phyloP scores from a whole-genome alignment of 1,284 basidiomycete species.

The Malassezia globosa region DNA sequence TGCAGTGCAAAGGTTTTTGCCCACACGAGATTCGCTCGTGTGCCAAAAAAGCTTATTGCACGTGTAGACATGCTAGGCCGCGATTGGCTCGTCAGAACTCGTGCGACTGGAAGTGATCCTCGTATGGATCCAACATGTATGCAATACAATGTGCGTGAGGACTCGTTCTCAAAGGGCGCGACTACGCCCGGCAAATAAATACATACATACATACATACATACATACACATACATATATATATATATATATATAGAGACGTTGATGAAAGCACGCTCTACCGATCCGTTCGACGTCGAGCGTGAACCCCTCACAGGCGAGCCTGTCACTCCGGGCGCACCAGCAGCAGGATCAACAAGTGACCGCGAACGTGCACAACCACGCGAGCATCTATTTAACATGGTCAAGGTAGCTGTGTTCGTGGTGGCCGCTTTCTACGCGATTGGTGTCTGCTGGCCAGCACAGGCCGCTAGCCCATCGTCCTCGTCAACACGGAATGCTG shows the following conservation, averaged over 20 bases:
- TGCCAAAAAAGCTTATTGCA: too few relatives aligned
- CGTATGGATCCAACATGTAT: too few relatives aligned
- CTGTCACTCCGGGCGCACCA: not conserved
- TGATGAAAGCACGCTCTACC: not conserved
- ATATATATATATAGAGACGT: not conserved
- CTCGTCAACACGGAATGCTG: not conserved
- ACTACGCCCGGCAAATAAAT: too few relatives aligned
- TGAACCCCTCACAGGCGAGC: not conserved
- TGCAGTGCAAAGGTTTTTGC: too few relatives aligned
- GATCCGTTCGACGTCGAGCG: not conserved
- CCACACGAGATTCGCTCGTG: too few relatives aligned
- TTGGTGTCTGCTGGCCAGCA: conserved; percentile 11
- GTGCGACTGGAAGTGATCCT: too few relatives aligned
- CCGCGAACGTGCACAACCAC: not conserved
- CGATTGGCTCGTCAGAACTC: too few relatives aligned
- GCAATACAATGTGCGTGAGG: too few relatives aligned
- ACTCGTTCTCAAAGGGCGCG: too few relatives aligned
- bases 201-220: too few relatives aligned
- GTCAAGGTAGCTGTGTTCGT: not conserved
- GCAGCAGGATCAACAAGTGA: not conserved
- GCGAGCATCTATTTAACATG: not conserved
- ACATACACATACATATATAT: not conserved
- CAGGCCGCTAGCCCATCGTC: conserved; percentile 1
- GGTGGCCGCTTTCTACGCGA: conserved; percentile 4
- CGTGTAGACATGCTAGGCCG: too few relatives aligned